These are phyloP conservation scores for Haplographium delicatum DNA, from an alignment of 495 filamentous ascomycete genomes.

Conservation along the genomic window DNA sequence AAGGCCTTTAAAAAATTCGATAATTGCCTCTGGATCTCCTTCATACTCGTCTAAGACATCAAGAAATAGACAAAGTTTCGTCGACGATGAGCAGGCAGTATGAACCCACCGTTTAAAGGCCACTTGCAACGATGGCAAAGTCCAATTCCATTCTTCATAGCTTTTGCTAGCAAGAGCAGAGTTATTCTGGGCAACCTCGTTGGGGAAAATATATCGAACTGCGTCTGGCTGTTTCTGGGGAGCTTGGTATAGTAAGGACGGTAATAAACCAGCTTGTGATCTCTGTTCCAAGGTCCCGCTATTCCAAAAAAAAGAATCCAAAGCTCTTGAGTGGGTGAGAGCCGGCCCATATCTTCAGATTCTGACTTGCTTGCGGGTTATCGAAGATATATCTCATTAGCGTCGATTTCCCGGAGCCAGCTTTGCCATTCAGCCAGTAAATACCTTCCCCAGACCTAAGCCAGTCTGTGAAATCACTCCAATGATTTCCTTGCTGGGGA, in stretches of 20 bases:
- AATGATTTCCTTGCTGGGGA: neutral
- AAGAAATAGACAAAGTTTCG: slow-evolving; percentile 26
- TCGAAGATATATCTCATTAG: slow-evolving; percentile 33
- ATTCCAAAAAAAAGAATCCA: slow-evolving; percentile 33
- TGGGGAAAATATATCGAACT: slow-evolving; percentile 18
- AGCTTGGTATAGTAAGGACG: slow-evolving; percentile 24
- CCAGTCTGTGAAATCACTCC: slow-evolving; percentile 20
- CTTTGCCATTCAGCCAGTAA: slow-evolving; percentile 35
- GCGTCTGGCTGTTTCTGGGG: slow-evolving; percentile 11
- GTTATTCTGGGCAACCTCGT: too few relatives aligned
- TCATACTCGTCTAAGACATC: slow-evolving; percentile 37
- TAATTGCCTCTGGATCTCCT: slow-evolving; percentile 18
- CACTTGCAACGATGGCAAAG: neutral
- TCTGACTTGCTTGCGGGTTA: slow-evolving; percentile 8
- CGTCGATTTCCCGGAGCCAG: slow-evolving; percentile 36
- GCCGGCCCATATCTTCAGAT: slow-evolving; percentile 24
- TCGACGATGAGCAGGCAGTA: neutral
- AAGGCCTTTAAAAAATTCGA: slow-evolving; percentile 22
- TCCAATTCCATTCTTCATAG: too few relatives aligned
- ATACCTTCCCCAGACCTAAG: slow-evolving; percentile 17
- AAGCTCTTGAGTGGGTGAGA: slow-evolving; percentile 3
- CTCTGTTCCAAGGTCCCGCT: slow-evolving; percentile 25
- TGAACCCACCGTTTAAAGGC: neutral
- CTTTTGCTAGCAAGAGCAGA: too few relatives aligned
- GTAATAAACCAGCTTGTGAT: slow-evolving; percentile 28